These are phyloP conservation scores for Hyphopichia fennica DNA, from an alignment of 1,139 yeast genomes.

Conservation along the genomic window DNA sequence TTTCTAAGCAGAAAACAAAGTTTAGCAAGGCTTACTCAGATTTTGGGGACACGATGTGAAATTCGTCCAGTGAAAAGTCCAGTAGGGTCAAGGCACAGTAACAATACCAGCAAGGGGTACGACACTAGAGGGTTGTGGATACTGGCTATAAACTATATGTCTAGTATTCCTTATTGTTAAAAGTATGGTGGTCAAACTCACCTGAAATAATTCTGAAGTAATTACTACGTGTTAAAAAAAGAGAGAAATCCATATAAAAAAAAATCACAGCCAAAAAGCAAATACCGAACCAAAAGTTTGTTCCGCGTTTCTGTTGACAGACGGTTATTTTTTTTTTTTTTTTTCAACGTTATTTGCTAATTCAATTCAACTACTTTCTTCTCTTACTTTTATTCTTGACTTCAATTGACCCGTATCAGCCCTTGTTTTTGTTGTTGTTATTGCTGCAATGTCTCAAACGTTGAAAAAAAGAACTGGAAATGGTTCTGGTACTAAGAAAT, in stretches of 20 bases:
- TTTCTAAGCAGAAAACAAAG: too few relatives aligned
- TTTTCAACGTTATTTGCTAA: not conserved
- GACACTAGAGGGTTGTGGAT: too few relatives aligned
- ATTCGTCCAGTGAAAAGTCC: too few relatives aligned
- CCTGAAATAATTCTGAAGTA: too few relatives aligned
- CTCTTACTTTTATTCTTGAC: not conserved
- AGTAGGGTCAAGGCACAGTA: too few relatives aligned
- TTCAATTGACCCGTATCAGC: too few relatives aligned
- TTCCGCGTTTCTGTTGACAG: not conserved
- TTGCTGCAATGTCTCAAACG: conserved; percentile 21
- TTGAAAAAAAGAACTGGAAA: conserved; percentile 31
- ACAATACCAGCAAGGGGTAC: too few relatives aligned
- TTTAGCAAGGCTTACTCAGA: too few relatives aligned
- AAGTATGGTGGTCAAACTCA: too few relatives aligned
- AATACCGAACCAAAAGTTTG: not conserved
- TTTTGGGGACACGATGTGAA: too few relatives aligned
- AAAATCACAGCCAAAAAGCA: not conserved
- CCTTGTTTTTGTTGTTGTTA: not conserved
- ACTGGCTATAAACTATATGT: too few relatives aligned
- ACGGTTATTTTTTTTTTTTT: not conserved
- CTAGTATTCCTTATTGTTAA: too few relatives aligned
- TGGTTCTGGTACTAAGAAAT: conserved; percentile 21
- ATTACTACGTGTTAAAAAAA: not conserved
- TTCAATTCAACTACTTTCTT: not conserved
- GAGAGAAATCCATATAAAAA: not conserved